Evolutionary conservation across 805 yeast genomes (phyloP).

Genomic region (Candida ascalaphidarum): DNA sequence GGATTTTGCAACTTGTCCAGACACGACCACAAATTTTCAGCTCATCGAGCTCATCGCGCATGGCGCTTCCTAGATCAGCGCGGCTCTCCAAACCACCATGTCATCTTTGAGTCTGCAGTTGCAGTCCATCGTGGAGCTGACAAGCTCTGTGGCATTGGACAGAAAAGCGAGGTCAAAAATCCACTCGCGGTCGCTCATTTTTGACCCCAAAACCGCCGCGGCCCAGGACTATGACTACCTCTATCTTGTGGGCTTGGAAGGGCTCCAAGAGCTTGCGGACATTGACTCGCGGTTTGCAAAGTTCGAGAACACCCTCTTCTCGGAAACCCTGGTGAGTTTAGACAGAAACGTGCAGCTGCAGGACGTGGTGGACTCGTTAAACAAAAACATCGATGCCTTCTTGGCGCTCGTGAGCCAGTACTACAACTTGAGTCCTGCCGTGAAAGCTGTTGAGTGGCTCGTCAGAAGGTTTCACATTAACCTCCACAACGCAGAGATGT

Average conservation of each 20-base stretch:
- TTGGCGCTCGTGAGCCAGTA: constrained; percentile 68
- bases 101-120: constrained; percentile 76
- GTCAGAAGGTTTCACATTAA: constrained; percentile 86
- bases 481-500: constrained; percentile 64
- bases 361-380: constrained; percentile 69
- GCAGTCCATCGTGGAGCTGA: constrained; percentile 54
- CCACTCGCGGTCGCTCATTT: constrained; percentile 83
- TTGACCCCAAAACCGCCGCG: constrained; percentile 83
- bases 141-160: constrained; percentile 71
- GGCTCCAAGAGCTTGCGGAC: constrained; percentile 60
- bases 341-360: constrained; percentile 78
- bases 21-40: too few relatives aligned
- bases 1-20: too few relatives aligned
- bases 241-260: constrained; percentile 63
- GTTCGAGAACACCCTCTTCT: constrained; percentile 68
- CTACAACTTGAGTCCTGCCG: constrained; percentile 65
- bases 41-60: too few relatives aligned
- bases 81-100: too few relatives aligned
- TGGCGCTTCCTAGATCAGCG: too few relatives aligned
- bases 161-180: constrained; percentile 79
- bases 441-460: constrained; percentile 89
- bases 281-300: constrained; percentile 69
- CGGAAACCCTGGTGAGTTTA: constrained; percentile 68
- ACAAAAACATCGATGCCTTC: constrained; percentile 68
- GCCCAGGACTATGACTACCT: constrained; percentile 87